These are phyloP conservation scores for Myriosclerotinia duriaeana DNA, from an alignment of 2,329 filamentous ascomycete genomes.

Conservation along the genomic window DNA sequence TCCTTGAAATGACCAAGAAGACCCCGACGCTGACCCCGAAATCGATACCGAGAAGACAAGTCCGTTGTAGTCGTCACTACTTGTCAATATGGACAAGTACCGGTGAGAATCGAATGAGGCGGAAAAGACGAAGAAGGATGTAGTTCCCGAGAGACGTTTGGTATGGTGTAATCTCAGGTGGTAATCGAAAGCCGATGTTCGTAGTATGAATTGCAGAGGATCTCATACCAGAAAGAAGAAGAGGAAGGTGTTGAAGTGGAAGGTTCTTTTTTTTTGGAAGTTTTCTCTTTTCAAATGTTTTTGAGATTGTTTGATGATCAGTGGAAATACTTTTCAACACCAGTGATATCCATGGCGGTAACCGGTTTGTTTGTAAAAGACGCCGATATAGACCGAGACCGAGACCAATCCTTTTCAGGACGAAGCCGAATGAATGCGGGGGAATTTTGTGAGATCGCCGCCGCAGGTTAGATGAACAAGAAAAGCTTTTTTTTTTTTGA, in stretches of 20 bases:
- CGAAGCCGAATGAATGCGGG: not conserved
- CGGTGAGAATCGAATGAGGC: not conserved
- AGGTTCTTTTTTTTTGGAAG: not conserved
- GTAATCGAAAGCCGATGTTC: too few species aligned
- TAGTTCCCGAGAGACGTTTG: not conserved
- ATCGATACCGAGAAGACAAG: not conserved
- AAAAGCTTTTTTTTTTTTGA: not conserved
- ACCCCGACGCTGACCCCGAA: not conserved
- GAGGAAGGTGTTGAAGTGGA: too few species aligned
- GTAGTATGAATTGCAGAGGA: not conserved
- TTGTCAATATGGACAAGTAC: not conserved
- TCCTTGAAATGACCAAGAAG: not conserved
- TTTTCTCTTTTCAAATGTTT: constrained; percentile 1
- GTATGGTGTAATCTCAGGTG: not conserved
- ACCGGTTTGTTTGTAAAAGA: not conserved
- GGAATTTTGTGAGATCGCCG: constrained; percentile 7
- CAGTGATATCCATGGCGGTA: constrained; percentile 1
- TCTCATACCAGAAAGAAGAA: not conserved
- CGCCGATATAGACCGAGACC: not conserved
- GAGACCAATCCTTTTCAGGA: not conserved
- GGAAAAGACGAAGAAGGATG: not conserved
- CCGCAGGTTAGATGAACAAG: not conserved
- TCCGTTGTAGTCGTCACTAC: constrained; percentile 20
- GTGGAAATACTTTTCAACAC: not conserved
- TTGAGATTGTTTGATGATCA: not conserved